These are phyloP conservation scores for Akanthomyces dipterigenus DNA, from an alignment of 2,329 filamentous ascomycete genomes.

Conservation along the genomic window DNA sequence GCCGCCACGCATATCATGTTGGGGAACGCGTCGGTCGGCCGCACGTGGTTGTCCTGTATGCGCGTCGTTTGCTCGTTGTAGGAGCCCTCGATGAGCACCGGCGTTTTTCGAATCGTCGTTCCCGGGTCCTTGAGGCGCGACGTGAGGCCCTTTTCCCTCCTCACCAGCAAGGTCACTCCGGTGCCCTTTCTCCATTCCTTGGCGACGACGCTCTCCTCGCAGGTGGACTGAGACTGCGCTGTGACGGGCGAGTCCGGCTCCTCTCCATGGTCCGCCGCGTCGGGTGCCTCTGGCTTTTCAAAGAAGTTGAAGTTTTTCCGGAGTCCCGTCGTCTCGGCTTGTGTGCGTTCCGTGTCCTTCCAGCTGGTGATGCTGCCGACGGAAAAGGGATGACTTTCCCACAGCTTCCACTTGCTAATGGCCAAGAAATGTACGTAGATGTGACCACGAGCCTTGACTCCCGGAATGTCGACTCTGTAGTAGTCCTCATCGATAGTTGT, in stretches of 20 bases:
- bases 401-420: constrained; percentile 21
- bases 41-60: constrained; percentile 8
- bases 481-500: constrained; percentile 23
- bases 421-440: constrained; percentile 25
- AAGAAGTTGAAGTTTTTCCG: neutral
- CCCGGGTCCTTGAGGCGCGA: constrained; percentile 14
- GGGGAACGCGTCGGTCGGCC: constrained; percentile 12
- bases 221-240: neutral
- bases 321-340: neutral
- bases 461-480: constrained; percentile 22
- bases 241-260: neutral
- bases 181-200: neutral
- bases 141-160: constrained; percentile 19
- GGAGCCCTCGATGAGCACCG: no score
- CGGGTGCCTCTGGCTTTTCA: neutral
- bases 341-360: neutral
- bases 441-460: constrained; percentile 20
- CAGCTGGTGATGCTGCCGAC: constrained; percentile 15
- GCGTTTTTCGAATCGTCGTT: no score
- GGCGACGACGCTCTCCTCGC: neutral
- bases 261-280: neutral
- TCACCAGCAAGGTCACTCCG: constrained; percentile 23
- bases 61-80: neutral
- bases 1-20: constrained; percentile 24
- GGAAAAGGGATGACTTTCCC: constrained; percentile 28